phyloP scores from a whole-genome alignment of 2,329 filamentous ascomycete genomes.

The Neofusicoccum sp. region DNA sequence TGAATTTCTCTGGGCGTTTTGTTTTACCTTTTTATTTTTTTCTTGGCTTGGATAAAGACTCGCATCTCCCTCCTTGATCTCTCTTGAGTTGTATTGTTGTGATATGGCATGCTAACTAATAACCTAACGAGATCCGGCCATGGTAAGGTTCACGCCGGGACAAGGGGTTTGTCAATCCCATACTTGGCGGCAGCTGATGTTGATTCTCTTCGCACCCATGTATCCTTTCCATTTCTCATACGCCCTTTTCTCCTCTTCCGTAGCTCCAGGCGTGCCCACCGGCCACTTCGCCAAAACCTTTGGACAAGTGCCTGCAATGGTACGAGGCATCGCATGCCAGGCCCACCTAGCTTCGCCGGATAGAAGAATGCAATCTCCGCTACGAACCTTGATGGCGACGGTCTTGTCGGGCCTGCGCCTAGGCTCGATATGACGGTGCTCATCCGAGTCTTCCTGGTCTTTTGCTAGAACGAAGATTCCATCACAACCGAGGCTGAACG shows the following conservation, averaged over 20 bases:
- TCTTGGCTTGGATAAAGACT: no score
- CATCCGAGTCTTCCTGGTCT: slow-evolving; percentile 28
- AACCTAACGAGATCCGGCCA: no score
- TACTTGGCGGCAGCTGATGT: slow-evolving; percentile 93
- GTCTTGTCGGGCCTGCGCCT: slow-evolving; percentile 24
- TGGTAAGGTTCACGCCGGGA: no score
- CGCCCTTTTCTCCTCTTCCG: slow-evolving; percentile 28
- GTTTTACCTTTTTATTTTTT: no score
- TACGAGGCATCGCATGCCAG: slow-evolving; percentile 93
- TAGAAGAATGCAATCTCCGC: slow-evolving; percentile 92
- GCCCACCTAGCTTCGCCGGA: slow-evolving; percentile 77
- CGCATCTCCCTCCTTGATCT: no score
- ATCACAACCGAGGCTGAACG: slow-evolving; percentile 87
- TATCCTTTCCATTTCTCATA: slow-evolving; percentile 78
- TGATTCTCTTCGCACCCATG: slow-evolving; percentile 87
- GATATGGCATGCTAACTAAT: no score
- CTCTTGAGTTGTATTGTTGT: no score
- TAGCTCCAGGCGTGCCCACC: slow-evolving; percentile 26
- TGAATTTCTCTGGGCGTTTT: no score
- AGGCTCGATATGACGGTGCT: neutral
- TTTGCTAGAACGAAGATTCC: slow-evolving; percentile 83
- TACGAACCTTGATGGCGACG: slow-evolving; percentile 69
- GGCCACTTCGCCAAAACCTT: slow-evolving; percentile 76
- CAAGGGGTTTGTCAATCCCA: slow-evolving; percentile 46
- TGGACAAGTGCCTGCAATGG: slow-evolving; percentile 79